Base-by-base conservation (phyloP, 2,329 filamentous ascomycete species). In the Erysiphe pulchra region DNA sequence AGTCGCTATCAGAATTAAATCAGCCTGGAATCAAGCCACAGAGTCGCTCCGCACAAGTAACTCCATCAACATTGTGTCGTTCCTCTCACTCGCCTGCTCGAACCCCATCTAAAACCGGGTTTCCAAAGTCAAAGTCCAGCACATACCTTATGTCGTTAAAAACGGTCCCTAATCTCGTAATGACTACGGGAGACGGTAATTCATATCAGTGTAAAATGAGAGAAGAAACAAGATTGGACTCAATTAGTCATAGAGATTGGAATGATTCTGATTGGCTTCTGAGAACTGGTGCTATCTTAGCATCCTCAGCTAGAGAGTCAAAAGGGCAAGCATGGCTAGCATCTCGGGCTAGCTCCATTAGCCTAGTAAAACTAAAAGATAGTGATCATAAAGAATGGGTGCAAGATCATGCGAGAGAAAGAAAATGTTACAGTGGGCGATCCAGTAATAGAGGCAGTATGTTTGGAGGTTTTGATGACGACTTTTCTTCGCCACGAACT, bases 251-350 rank as follows among this genome's bases (percentile, higher is more conserved):
- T 36, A 44, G 51, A 45, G 63, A 68, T 49, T 59, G 59, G 34
- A 62, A 62, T 47, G 68, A 75, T 52, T 71, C 69, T 47, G 75
- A 78, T 59, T 80, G 76, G 75, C 61, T 80, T 41, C 63, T 77
- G 20, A 67, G 75, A 30, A 69, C 74, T 0, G 75, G 75, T 42
- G 73, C 73, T 7, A 56, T 76, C 42, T 69, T 80, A 52, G 70
- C 70, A 47, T 68, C 67, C 45, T 72, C 75, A 55, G 65, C 74
- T 16, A 65, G 75, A 47, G 76, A 80, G 55, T 75, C 65, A 54
- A 80, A 80, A 59, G 77, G 77, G 13, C 75, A 80, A 58, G 62
- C 69, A 13, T 81, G 77, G 77, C 67, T 81, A 17, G 63, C 71
- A n/a, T 72, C 73, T 20, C 66, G 73, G 42, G 71, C 70, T 46